Percentiles rank a stretch among this genome's conserved stretches.
These are phyloP conservation scores for Silybum marianum DNA, from an alignment of 129 eudicot genomes.

Conservation along the genomic window DNA sequence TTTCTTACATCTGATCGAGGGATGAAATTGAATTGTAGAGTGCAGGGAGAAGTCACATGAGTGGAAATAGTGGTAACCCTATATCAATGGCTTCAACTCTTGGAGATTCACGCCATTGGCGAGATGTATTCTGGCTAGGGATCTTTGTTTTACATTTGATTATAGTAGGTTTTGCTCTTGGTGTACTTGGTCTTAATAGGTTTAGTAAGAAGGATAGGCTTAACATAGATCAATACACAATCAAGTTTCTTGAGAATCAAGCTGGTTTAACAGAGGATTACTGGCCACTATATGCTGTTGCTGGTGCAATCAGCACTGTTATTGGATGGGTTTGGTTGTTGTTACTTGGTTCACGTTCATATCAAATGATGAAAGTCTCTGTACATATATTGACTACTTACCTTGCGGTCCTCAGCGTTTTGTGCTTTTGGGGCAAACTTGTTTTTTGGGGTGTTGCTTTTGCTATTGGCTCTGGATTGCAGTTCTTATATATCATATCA, in stretches of 20 bases:
- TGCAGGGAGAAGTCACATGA: constrained; percentile 49
- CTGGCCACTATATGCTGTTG: constrained; percentile 89
- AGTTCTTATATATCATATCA: constrained; percentile 89
- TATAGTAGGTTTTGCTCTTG: constrained; percentile 67
- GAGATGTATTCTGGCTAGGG: constrained; percentile 85
- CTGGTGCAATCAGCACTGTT: constrained; percentile 69
- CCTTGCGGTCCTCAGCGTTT: constrained; percentile 86
- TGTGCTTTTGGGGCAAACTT: constrained; percentile 81
- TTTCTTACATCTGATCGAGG: constrained; percentile 14
- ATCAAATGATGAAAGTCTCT: constrained; percentile 84
- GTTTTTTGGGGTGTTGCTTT: constrained; percentile 91
- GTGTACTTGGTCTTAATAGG: constrained; percentile 74
- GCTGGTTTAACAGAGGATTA: constrained; percentile 86
- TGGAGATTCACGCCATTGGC: constrained; percentile 78
- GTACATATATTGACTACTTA: constrained; percentile 90
- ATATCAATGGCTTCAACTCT: constrained; percentile 44
- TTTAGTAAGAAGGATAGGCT: constrained; percentile 84
- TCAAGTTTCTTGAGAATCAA: constrained; percentile 58
- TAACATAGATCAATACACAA: constrained; percentile 69
- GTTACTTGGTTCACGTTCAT: constrained; percentile 80
- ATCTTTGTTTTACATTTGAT: constrained; percentile 67
- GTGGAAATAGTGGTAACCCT: constrained; percentile 45
- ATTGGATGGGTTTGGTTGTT: constrained; percentile 89
- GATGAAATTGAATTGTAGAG: constrained; percentile 49
- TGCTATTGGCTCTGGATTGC: constrained; percentile 86